phyloP scores from a whole-genome alignment of 108 stramenopile species.

The Cylindrotheca fusiformis region DNA sequence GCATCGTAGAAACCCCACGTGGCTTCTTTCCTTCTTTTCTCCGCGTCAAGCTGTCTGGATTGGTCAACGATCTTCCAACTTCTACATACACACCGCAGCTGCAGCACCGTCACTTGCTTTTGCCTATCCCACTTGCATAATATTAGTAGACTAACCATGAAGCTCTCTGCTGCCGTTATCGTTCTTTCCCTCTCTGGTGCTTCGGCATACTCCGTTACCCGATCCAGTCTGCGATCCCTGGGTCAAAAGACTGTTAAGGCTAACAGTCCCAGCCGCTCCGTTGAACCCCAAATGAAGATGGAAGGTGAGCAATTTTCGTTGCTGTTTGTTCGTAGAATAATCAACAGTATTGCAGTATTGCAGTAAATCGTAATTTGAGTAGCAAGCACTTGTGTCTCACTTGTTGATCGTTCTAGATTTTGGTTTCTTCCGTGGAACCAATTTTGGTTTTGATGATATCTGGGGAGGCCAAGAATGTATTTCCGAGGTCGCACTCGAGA shows the following conservation, averaged over 20 bases:
- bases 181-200: slow-evolving; percentile 48
- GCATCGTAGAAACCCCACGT: too few species aligned
- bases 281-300: slow-evolving; percentile 67
- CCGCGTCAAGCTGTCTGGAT: too few species aligned
- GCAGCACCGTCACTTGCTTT: too few species aligned
- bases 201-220: slow-evolving; percentile 60
- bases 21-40: too few species aligned
- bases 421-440: slow-evolving; percentile 74
- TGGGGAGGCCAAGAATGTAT: slow-evolving; percentile 72
- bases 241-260: slow-evolving; percentile 56
- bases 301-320: slow-evolving; percentile 55
- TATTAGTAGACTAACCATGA: slow-evolving; percentile 44
- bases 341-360: not conserved
- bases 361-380: not conserved
- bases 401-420: slow-evolving; percentile 51
- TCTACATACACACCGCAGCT: too few species aligned
- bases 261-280: slow-evolving; percentile 20
- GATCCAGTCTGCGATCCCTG: slow-evolving; percentile 55
- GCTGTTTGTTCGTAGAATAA: not conserved
- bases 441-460: slow-evolving; percentile 67
- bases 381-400: not conserved
- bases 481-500: slow-evolving; percentile 78
- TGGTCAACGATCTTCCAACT: too few species aligned
- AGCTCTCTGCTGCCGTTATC: slow-evolving; percentile 53
- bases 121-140: too few species aligned